Evolutionary conservation across 176 grass and related monocot species (phyloP).

Genomic region (Ananas comosus): DNA sequence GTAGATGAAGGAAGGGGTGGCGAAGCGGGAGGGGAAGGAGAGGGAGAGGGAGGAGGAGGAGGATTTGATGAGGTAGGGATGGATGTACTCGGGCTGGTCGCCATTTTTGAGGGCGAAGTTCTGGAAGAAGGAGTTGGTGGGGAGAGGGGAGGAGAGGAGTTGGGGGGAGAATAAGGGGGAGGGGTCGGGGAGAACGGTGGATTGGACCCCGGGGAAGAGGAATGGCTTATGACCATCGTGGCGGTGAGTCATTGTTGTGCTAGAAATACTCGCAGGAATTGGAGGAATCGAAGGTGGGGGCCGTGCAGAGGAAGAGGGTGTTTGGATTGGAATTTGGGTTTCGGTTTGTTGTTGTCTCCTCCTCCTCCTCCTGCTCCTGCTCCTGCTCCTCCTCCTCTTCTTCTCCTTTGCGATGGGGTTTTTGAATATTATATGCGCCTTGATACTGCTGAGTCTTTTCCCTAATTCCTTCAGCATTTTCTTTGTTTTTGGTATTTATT

Average conservation of each 20-base stretch:
- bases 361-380: not conserved
- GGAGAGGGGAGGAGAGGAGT: slow-evolving; percentile 67
- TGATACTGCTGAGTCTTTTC: not conserved
- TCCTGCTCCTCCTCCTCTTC: not conserved
- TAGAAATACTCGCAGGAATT: not conserved
- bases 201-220: slow-evolving; percentile 54
- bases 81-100: slow-evolving; percentile 92
- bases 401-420: not conserved
- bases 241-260: slow-evolving; percentile 11
- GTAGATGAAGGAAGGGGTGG: slow-evolving; percentile 46
- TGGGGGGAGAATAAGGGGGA: slow-evolving; percentile 57
- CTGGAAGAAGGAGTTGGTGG: slow-evolving; percentile 97
- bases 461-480: slow-evolving; percentile 17
- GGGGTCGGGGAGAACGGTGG: slow-evolving; percentile 75
- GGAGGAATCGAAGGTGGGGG: not conserved
- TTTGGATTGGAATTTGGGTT: not conserved
- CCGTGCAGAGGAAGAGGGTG: not conserved
- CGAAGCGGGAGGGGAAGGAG: slow-evolving; percentile 61
- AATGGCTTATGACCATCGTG: slow-evolving; percentile 11
- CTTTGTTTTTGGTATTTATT: slow-evolving; percentile 6
- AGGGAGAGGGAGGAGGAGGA: slow-evolving; percentile 41
- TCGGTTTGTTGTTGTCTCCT: not conserved
- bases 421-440: not conserved
- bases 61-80: slow-evolving; percentile 71
- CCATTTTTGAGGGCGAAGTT: slow-evolving; percentile 89